Evolutionary conservation across 768 basidiomycete species (phyloP).

Genomic region (Podaxis mareebaensis): DNA sequence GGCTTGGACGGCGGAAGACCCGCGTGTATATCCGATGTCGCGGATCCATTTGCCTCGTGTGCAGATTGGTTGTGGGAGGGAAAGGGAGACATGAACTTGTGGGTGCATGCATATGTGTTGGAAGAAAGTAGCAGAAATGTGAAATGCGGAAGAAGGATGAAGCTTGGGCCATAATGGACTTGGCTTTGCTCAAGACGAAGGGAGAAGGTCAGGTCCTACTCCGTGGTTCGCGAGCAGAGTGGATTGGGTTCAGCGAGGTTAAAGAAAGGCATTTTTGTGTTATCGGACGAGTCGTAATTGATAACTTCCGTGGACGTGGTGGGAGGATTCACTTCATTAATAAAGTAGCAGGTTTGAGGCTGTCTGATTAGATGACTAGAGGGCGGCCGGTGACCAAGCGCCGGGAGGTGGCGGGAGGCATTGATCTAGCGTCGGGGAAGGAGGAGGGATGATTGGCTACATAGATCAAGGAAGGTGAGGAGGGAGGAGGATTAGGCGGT

Average conservation of each 20-base stretch:
- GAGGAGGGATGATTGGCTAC: background rate
- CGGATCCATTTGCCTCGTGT: background rate
- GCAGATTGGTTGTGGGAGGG: background rate
- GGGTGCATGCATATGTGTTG: background rate
- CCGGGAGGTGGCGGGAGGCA: background rate
- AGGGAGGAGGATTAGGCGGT: background rate
- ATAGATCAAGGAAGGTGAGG: background rate
- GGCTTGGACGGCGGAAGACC: conserved; percentile 1
- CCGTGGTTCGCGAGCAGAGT: background rate
- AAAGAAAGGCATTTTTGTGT: background rate
- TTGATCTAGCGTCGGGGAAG: no score
- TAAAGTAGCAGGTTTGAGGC: background rate
- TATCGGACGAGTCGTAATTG: background rate
- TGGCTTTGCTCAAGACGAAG: background rate
- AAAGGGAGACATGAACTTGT: background rate
- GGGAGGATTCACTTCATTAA: background rate
- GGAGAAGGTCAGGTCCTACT: background rate
- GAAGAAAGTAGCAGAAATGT: background rate
- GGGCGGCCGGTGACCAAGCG: background rate
- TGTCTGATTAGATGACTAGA: background rate
- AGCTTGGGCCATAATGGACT: background rate
- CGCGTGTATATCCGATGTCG: background rate
- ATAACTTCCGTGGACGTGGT: background rate
- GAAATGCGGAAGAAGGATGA: background rate
- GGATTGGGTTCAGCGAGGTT: background rate